Base-by-base conservation (phyloP, 768 basidiomycete genomes). In the Mycena leptocephala region DNA sequence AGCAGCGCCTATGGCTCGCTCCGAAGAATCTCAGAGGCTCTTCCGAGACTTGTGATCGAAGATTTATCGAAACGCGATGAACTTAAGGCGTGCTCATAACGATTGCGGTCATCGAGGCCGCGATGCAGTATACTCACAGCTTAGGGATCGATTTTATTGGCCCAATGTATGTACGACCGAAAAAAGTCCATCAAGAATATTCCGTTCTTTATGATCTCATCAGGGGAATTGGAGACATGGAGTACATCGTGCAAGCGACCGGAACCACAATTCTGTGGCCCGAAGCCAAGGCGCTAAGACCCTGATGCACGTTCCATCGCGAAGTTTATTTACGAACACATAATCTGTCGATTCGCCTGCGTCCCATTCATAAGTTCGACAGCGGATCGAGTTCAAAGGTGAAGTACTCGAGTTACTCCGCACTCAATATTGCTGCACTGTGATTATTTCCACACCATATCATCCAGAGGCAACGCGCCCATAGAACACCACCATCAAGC, bases 121-220 rank as follows among this genome's bases (percentile, higher is more conserved):
- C 0, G 82, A 86, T 32, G 72, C 83, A 0, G 82, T 81, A 0
- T 83, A 80, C 72, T 58, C 66, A 22, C 58, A 71, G 22, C 69
- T 86, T 0, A n/a, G 33, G 0, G 81, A 86, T 5, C 74, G 81
- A 0, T 84, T 81, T 46, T 86, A 84, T 78, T 87, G 87, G 87
- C 87, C 84, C 0, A 81, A 84, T n/a, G n/a, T 65, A 83, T 86
- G 82, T 79, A 81, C 53, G 73, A 79, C 22, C 87, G 86, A 33
- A 86, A 87, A 67, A 69, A 81, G 10, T 74, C 79, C 0, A 75
- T 79, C 5, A 77, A 74, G 9, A 33, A 48, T 1, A 78, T 79
- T 13, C 78, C 85, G 0, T 69, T 71, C 1, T 62, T 83, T n/a
- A n/a, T n/a, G n/a, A 85, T 87, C 84, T 79, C 80, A n/a, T n/a